Evolutionary conservation across 345 rosid genomes (phyloP).

Genomic region (thale cress (Arabidopsis thaliana)): DNA sequence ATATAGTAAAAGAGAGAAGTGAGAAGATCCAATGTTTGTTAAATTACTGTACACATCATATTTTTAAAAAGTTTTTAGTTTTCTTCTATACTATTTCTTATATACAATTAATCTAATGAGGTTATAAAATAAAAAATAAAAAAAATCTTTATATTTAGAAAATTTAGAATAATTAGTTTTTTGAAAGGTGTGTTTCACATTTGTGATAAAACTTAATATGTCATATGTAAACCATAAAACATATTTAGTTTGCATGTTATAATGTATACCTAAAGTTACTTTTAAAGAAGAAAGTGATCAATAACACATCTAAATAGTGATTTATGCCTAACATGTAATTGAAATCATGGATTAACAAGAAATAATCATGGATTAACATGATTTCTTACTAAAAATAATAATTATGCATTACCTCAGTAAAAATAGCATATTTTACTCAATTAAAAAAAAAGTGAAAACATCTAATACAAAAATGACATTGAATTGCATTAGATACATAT

Average conservation of each 20-base stretch:
- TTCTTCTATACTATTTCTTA: not conserved
- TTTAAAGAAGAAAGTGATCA: not conserved
- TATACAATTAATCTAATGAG: not conserved
- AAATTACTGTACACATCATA: not conserved
- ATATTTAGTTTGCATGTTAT: not conserved
- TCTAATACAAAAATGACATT: not conserved
- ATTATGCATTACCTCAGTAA: not conserved
- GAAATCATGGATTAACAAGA: not conserved
- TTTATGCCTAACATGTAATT: not conserved
- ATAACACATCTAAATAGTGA: not conserved
- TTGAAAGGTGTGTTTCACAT: not conserved
- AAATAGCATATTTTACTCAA: not conserved
- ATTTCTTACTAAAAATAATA: not conserved
- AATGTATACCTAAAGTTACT: not conserved
- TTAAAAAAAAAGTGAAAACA: not conserved
- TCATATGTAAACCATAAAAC: not conserved
- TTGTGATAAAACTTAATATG: not conserved
- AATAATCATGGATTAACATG: not conserved
- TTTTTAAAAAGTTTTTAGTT: not conserved
- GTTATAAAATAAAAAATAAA: not conserved
- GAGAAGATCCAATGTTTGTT: no score
- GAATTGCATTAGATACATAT: not conserved
- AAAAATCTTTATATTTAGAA: not conserved
- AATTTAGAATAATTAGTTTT: not conserved
- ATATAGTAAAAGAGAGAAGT: no score